A percentile compares a stretch with the other conserved stretches of the same genome.
Conservation (phyloP, 345 rosid genomes). For the Citrus glauca region DNA sequence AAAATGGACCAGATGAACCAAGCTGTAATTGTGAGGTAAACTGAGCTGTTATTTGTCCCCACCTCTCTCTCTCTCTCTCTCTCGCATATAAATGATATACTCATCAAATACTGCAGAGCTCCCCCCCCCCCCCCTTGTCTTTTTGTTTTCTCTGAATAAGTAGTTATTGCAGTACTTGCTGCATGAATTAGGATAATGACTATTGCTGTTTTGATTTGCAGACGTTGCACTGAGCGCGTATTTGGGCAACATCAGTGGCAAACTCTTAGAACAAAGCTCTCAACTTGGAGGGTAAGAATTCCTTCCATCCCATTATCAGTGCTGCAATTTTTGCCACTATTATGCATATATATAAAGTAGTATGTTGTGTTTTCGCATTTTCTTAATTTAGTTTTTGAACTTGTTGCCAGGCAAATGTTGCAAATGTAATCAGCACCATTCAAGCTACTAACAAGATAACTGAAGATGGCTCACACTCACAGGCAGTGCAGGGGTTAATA, state of each 20-base stretch:
- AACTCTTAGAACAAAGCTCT: slow-evolving; percentile 59
- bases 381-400: not conserved
- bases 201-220: slow-evolving; percentile 21
- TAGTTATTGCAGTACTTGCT: not conserved
- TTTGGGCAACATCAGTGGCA: slow-evolving; percentile 78
- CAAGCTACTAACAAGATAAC: slow-evolving; percentile 83
- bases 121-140: rapidly evolving
- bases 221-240: slow-evolving; percentile 70
- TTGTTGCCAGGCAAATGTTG: slow-evolving; percentile 61
- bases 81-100: not conserved
- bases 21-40: slow-evolving; percentile 73
- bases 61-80: not conserved
- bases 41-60: not conserved
- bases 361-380: not conserved
- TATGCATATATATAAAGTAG: no score
- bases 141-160: not conserved
- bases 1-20: slow-evolving; percentile 95
- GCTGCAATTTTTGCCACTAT: not conserved
- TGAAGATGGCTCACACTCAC: slow-evolving; percentile 76
- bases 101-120: no score
- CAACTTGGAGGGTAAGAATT: slow-evolving; percentile 66
- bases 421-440: slow-evolving; percentile 67
- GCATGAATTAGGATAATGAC: not conserved
- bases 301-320: not conserved
- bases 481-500: slow-evolving; percentile 57